A percentile compares a stretch with the other conserved stretches of the same genome.
Evolutionary conservation across 441 rosid genomes (phyloP).

Genomic region (Erodium texanum): DNA sequence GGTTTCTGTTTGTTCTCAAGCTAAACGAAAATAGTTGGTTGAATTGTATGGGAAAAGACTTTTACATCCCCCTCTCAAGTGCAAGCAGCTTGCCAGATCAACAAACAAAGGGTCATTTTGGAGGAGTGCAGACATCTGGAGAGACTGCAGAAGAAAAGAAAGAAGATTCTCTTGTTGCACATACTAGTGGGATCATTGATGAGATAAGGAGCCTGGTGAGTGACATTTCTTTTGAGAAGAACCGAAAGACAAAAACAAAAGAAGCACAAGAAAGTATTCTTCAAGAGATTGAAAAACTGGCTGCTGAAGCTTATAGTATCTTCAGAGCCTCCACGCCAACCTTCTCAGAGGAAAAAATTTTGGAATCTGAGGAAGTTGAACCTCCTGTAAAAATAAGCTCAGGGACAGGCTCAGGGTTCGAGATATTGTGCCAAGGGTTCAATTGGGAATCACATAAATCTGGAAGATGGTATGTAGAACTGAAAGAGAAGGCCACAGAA

Average conservation of each 20-base stretch:
- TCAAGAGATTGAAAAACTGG: slow-evolving; percentile 88
- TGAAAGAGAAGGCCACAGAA: slow-evolving; percentile 56
- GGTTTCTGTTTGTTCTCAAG: slow-evolving; percentile 84
- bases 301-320: slow-evolving; percentile 95
- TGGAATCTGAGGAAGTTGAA: slow-evolving; percentile 30
- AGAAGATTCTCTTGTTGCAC: slow-evolving; percentile 35
- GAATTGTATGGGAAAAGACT: slow-evolving; percentile 63
- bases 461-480: slow-evolving; percentile 73
- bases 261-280: slow-evolving; percentile 78
- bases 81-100: slow-evolving; percentile 32
- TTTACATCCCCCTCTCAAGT: slow-evolving; percentile 58
- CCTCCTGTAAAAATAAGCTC: slow-evolving; percentile 45
- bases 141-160: slow-evolving; percentile 27
- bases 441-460: slow-evolving; percentile 97
- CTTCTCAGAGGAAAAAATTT: slow-evolving; percentile 43
- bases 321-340: slow-evolving; percentile 63
- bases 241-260: slow-evolving; percentile 45
- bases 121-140: slow-evolving; percentile 24
- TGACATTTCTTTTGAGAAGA: slow-evolving; percentile 54
- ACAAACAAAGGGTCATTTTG: slow-evolving; percentile 24
- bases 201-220: slow-evolving; percentile 72
- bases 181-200: slow-evolving; percentile 53
- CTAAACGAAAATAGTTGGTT: slow-evolving; percentile 61
- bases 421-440: slow-evolving; percentile 88
- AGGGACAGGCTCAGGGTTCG: slow-evolving; percentile 78